phyloP scores from a whole-genome alignment of 371 early-diverging fungal genomes.

The Neoconidiobolus thromboides region DNA sequence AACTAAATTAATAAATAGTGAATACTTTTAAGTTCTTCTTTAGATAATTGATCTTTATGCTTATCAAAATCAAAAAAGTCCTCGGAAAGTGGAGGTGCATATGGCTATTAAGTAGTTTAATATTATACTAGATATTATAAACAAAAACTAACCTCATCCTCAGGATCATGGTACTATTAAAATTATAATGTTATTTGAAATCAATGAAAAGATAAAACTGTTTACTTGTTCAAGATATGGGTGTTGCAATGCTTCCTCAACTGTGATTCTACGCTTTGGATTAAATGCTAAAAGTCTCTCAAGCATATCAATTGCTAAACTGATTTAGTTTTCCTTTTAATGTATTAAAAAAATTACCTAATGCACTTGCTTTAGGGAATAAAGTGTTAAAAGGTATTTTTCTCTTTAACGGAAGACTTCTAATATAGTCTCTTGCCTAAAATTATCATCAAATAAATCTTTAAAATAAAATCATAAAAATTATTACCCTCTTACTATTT shows the following conservation, averaged over 20 bases:
- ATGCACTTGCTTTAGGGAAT: constrained; percentile 67
- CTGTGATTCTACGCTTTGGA: constrained; percentile 82
- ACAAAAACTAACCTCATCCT: constrained; percentile 31
- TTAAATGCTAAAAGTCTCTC: constrained; percentile 85
- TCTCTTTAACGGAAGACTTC: constrained; percentile 71
- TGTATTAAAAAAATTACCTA: constrained; percentile 14
- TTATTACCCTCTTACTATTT: constrained; percentile 41
- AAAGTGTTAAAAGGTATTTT: constrained; percentile 64
- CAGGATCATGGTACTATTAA: constrained; percentile 56
- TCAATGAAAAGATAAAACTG: constrained; percentile 1
- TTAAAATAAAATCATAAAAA: not conserved
- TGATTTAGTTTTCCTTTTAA: not conserved
- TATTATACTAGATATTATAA: not conserved
- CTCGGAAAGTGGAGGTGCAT: constrained; percentile 52
- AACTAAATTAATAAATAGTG: constrained; percentile 10
- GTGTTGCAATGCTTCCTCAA: constrained; percentile 79
- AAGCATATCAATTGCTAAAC: constrained; percentile 65
- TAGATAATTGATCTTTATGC: constrained; percentile 65
- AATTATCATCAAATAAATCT: not conserved
- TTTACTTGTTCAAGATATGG: constrained; percentile 62
- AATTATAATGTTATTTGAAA: not conserved
- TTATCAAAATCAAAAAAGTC: constrained; percentile 76
- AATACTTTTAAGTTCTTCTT: constrained; percentile 52
- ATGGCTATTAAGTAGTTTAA: constrained; percentile 20
- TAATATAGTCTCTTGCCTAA: constrained; percentile 79